Percentiles rank a stretch among this genome's conserved stretches.
phyloP scores from a whole-genome alignment of 2,329 filamentous ascomycete species.

The Acrocalymma vagum region DNA sequence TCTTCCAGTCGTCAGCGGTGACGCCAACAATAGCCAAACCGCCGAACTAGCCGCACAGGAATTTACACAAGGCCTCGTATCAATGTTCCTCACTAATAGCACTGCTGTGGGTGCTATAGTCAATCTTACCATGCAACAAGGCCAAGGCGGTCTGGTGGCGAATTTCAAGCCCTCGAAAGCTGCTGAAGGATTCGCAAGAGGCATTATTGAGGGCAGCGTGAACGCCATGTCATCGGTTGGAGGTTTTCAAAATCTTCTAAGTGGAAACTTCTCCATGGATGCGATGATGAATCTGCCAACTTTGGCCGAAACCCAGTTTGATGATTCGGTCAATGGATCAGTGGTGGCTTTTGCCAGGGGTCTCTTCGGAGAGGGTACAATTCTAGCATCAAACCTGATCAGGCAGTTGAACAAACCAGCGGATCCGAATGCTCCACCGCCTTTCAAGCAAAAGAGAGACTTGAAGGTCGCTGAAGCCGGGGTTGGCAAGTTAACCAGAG shows the following conservation, averaged over 20 bases:
- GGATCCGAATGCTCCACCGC: constrained; percentile 1
- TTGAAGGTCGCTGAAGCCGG: constrained; percentile 8
- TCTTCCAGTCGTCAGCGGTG: constrained; percentile 4
- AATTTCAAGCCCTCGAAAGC: constrained; percentile 24
- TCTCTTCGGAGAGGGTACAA: constrained; percentile 31
- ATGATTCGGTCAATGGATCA: constrained; percentile 36
- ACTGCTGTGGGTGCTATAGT: constrained; percentile 14
- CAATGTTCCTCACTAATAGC: constrained; percentile 33
- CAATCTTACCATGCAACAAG: constrained; percentile 10
- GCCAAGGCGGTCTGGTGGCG: constrained; percentile 7
- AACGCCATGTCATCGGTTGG: constrained; percentile 34
- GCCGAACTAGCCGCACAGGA: constrained; percentile 24
- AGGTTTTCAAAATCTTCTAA: constrained; percentile 34
- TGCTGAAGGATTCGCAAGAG: constrained; percentile 37
- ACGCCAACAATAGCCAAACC: constrained; percentile 19
- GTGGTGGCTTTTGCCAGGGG: constrained; percentile 35
- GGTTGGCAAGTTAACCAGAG: constrained; percentile 18
- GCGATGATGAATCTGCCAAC: constrained; percentile 28
- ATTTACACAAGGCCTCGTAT: constrained; percentile 29
- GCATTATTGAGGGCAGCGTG: constrained; percentile 33
- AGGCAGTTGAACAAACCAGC: constrained; percentile 20
- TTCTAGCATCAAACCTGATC: constrained; percentile 30
- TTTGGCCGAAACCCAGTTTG: constrained; percentile 24
- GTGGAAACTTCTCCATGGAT: constrained; percentile 28
- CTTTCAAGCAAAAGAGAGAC: constrained; percentile 9